A percentile compares a stretch with the other conserved stretches of the same genome.
phyloP scores from a whole-genome alignment of 1,284 basidiomycete species.

The Ustilago shanxiensis region DNA sequence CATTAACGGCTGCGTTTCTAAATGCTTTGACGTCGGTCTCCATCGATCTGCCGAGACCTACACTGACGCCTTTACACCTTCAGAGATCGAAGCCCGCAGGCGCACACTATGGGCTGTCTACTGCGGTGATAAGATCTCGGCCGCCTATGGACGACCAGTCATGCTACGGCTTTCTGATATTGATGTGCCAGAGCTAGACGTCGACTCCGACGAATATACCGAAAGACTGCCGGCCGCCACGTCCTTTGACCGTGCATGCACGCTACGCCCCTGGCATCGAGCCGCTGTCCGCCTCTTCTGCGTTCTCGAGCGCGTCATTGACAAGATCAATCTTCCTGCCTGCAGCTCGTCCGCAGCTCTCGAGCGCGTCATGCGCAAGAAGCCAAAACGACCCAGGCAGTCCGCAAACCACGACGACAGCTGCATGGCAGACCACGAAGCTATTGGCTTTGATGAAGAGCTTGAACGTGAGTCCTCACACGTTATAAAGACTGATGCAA shows the following conservation, averaged over 20 bases:
- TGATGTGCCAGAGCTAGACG: conserved; percentile 51
- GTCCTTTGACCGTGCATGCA: conserved; percentile 46
- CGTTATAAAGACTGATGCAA: neutral
- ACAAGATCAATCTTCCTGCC: conserved; percentile 55
- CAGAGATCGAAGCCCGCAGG: conserved; percentile 50
- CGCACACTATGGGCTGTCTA: conserved; percentile 54
- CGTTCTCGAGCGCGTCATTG: conserved; percentile 51
- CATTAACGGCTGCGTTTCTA: conserved; percentile 54
- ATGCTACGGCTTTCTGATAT: conserved; percentile 52
- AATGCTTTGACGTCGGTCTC: conserved; percentile 54
- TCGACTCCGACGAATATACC: conserved; percentile 48
- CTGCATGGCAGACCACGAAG: conserved; percentile 54
- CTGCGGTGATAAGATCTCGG: conserved; percentile 54
- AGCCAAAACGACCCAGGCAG: conserved; percentile 48
- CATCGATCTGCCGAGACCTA: conserved; percentile 55
- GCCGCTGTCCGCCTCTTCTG: conserved; percentile 51
- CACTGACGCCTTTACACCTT: conserved; percentile 48
- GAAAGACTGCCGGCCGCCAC: conserved; percentile 47
- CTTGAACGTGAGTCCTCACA: conserved; percentile 32
- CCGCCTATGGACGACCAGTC: conserved; percentile 48
- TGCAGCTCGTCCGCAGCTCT: conserved; percentile 47
- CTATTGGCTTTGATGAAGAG: conserved; percentile 48
- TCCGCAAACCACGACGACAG: conserved; percentile 47
- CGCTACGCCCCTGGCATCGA: conserved; percentile 45
- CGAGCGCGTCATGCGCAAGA: conserved; percentile 50